Conservation (phyloP, 2,329 filamentous ascomycete genomes). For the Coniochaeta pulveracea region DNA sequence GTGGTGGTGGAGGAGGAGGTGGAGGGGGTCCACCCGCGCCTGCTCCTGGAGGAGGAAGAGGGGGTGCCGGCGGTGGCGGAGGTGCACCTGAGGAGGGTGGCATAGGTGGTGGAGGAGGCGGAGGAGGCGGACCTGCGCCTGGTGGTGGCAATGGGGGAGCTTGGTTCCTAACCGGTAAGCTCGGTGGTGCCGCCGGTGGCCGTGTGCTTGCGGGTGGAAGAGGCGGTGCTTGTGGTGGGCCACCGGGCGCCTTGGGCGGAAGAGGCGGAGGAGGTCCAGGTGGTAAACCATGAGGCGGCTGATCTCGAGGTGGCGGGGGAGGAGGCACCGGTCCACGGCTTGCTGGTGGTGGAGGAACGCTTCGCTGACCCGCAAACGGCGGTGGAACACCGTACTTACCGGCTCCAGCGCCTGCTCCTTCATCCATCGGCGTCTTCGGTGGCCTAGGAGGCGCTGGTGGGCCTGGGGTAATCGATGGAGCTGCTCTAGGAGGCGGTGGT, state of each 20-base stretch:
- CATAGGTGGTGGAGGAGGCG: conserved; percentile 19
- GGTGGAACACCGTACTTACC: conserved; percentile 69
- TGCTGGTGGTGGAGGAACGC: conserved; percentile 65
- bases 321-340: conserved; percentile 61
- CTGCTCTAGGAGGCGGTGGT: conserved; percentile 28
- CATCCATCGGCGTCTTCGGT: conserved; percentile 60
- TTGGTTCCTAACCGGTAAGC: conserved; percentile 23
- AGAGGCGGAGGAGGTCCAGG: conserved; percentile 24
- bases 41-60: conserved; percentile 23
- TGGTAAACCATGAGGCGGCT: conserved; percentile 13
- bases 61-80: conserved; percentile 28
- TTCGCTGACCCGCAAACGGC: conserved; percentile 58
- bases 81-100: conserved; percentile 13
- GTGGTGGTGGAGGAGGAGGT: conserved; percentile 33
- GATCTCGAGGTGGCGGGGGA: conserved; percentile 45
- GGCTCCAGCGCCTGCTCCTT: conserved; percentile 46
- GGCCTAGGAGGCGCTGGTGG: conserved; percentile 59
- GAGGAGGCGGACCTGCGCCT: conserved; percentile 30
- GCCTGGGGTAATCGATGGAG: conserved; percentile 33
- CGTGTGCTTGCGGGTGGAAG: conserved; percentile 39
- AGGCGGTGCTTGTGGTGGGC: conserved; percentile 28
- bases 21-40: conserved; percentile 23
- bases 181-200: conserved; percentile 42
- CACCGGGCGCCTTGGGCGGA: conserved; percentile 28
- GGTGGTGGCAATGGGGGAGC: conserved; percentile 29